phyloP scores from a whole-genome alignment of 1,284 basidiomycete species.

The Pascua guehoae region DNA sequence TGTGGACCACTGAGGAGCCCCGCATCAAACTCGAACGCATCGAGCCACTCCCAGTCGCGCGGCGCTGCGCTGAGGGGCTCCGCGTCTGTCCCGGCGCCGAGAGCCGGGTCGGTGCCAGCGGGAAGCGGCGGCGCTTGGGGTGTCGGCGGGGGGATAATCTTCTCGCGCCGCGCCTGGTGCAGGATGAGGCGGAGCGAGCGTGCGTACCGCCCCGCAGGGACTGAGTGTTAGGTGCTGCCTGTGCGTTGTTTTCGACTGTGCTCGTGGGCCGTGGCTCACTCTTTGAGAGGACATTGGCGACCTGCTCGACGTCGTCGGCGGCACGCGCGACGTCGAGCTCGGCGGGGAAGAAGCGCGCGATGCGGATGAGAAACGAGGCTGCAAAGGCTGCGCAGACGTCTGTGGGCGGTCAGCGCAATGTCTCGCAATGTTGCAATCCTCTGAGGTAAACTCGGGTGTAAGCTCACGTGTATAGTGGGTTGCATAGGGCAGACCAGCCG shows the following conservation, averaged over 20 bases:
- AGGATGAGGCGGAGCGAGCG: conserved; percentile 76
- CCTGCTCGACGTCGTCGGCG: conserved; percentile 65
- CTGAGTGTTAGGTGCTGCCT: conserved; percentile 49
- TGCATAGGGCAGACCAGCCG: conserved; percentile 76
- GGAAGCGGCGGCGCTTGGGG: background rate
- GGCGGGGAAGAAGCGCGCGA: conserved; percentile 74
- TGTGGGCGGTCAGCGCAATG: background rate
- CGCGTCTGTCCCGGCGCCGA: background rate
- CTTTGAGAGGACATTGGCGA: conserved; percentile 65
- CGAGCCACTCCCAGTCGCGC: background rate
- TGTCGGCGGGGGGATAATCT: background rate
- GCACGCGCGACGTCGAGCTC: conserved; percentile 70
- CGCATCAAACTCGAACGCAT: conserved; percentile 1
- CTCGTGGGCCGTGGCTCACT: conserved; percentile 51
- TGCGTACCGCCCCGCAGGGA: conserved; percentile 79
- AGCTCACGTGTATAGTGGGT: conserved; percentile 15
- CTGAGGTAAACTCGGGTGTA: too few species aligned
- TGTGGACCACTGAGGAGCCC: background rate
- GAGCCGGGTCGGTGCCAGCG: background rate
- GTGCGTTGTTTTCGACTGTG: too few species aligned
- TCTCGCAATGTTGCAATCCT: too few species aligned
- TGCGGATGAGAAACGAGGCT: conserved; percentile 73
- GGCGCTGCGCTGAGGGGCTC: background rate
- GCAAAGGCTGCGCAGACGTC: conserved; percentile 81
- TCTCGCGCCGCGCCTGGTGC: conserved; percentile 62